Conservation (phyloP, 2,329 filamentous ascomycete genomes). For the Leptographium lundbergii region DNA sequence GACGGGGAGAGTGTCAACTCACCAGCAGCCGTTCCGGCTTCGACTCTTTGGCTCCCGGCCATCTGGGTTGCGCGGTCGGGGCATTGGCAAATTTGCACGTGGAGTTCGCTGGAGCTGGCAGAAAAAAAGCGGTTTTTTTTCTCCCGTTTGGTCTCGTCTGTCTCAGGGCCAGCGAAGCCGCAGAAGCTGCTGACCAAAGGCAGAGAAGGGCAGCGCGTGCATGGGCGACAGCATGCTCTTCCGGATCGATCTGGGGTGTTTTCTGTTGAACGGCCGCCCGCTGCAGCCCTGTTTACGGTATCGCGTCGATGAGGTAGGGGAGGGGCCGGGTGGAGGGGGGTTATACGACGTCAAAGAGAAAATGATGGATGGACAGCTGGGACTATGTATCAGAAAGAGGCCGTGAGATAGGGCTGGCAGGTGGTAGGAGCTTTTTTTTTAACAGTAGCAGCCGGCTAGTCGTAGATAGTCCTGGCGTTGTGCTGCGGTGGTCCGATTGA, state of each 20-base stretch:
- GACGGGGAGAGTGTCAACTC: conserved; percentile 5
- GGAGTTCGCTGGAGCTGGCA: not conserved
- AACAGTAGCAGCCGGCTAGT: not conserved
- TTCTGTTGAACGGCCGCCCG: not conserved
- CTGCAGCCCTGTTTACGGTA: not conserved
- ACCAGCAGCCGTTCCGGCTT: conserved; percentile 59
- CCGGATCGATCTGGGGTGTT: not conserved
- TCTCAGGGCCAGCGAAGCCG: not conserved
- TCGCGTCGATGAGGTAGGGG: not conserved
- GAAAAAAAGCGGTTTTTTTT: not conserved
- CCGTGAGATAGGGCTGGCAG: not conserved
- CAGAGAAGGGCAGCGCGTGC: not conserved
- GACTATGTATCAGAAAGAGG: not conserved
- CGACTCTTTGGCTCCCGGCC: conserved; percentile 53
- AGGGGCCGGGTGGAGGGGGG: no score
- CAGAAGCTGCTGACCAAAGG: not conserved
- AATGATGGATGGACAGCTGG: not conserved
- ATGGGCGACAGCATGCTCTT: not conserved
- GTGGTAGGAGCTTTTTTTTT: not conserved
- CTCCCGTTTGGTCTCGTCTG: not conserved
- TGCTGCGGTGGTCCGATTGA: not conserved
- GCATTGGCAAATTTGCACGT: conserved; percentile 31
- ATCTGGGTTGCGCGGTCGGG: conserved; percentile 51
- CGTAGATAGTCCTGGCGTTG: not conserved
- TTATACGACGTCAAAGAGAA: not conserved